phyloP scores from a whole-genome alignment of 1,284 basidiomycete species.

The Rhodotorula sp. region DNA sequence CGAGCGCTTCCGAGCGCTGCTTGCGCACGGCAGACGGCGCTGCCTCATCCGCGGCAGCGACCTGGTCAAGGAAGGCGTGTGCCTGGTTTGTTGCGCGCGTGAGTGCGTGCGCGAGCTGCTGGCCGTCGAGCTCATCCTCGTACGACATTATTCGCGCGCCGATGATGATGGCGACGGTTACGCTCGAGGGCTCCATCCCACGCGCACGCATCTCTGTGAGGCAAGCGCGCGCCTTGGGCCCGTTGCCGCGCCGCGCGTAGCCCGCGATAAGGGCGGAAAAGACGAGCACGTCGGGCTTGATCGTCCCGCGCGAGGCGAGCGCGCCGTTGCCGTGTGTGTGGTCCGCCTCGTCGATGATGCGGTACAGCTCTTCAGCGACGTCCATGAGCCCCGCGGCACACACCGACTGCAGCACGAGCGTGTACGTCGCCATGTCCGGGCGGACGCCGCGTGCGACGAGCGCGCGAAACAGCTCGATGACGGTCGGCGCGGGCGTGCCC shows the following conservation, averaged over 20 bases:
- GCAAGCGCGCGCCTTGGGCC: slow-evolving; percentile 64
- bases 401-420: slow-evolving; percentile 78
- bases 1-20: background rate
- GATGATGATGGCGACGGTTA: slow-evolving; percentile 74
- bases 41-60: background rate
- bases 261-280: slow-evolving; percentile 85
- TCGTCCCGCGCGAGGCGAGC: slow-evolving; percentile 22
- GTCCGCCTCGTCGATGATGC: slow-evolving; percentile 60
- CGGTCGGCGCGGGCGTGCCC: slow-evolving; percentile 70
- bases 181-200: slow-evolving; percentile 67
- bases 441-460: slow-evolving; percentile 59
- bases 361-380: slow-evolving; percentile 68
- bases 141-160: slow-evolving; percentile 57
- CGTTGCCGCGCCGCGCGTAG: slow-evolving; percentile 65
- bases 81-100: slow-evolving; percentile 42
- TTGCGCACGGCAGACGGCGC: background rate
- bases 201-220: slow-evolving; percentile 73
- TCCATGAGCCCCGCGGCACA: slow-evolving; percentile 72
- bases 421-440: slow-evolving; percentile 70
- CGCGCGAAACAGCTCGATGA: slow-evolving; percentile 66
- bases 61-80: slow-evolving; percentile 12
- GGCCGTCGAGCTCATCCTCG: slow-evolving; percentile 27
- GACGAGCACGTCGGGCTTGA: slow-evolving; percentile 58
- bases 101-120: slow-evolving; percentile 28
- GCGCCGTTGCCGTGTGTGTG: slow-evolving; percentile 7